Conservation (phyloP, 2,329 filamentous ascomycete genomes). For the Fusarium incarnatum region DNA sequence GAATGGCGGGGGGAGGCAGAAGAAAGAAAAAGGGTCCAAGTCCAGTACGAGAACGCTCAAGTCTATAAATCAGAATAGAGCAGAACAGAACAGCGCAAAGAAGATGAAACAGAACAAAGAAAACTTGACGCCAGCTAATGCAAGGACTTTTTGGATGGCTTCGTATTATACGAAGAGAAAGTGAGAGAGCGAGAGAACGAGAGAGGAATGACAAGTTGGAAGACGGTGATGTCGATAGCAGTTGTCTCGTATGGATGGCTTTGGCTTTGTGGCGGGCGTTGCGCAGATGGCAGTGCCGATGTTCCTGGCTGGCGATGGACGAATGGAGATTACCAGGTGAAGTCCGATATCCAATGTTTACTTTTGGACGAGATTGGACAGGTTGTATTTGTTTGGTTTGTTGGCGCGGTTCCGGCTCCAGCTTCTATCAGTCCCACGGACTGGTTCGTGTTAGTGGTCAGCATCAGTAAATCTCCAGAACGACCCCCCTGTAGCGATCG, state of each 20-base stretch:
- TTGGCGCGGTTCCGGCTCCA: not conserved
- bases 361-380: conserved; percentile 26
- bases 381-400: conserved; percentile 20
- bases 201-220: not conserved
- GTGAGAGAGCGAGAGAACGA: not conserved
- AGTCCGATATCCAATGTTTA: conserved; percentile 26
- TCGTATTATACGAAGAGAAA: not conserved
- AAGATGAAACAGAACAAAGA: conserved; percentile 12
- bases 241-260: not conserved
- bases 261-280: conserved; percentile 31
- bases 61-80: not conserved
- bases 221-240: conserved; percentile 4
- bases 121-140: conserved; percentile 8
- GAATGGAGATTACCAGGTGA: conserved; percentile 12
- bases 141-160: conserved; percentile 17
- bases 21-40: conserved; percentile 26
- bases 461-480: not conserved
- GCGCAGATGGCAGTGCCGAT: conserved; percentile 17
- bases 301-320: conserved; percentile 3
- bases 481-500: conserved; percentile 2
- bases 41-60: not conserved
- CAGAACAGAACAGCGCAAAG: not conserved
- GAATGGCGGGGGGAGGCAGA: conserved; percentile 20
- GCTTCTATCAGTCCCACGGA: not conserved
- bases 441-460: not conserved